Evolutionary conservation across 129 eudicot species (phyloP).

Genomic region (Erigeron canadensis): DNA sequence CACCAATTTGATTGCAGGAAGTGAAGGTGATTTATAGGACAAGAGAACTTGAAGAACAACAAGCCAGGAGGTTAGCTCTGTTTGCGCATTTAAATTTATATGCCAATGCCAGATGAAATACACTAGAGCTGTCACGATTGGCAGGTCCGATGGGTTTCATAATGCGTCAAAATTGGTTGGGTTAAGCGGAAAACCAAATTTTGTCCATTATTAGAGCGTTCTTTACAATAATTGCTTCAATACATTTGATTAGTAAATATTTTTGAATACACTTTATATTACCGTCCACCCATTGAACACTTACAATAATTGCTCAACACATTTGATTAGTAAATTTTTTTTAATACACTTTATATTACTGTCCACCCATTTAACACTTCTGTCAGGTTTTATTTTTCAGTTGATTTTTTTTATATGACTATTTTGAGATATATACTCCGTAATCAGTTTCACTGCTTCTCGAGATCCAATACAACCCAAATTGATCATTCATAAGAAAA

Average conservation of each 20-base stretch:
- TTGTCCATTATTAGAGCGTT: no score
- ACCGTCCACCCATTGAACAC: no score
- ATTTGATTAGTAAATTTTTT: no score
- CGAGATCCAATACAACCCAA: not conserved
- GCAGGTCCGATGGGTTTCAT: not conserved
- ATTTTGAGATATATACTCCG: no score
- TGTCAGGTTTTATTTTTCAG: no score
- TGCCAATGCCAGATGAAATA: not conserved
- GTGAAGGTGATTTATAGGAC: slow-evolving; percentile 61
- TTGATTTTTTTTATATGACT: no score
- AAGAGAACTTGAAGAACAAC: slow-evolving; percentile 58
- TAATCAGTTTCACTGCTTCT: not conserved
- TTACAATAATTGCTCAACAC: no score
- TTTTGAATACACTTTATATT: no score
- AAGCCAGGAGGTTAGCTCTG: slow-evolving; percentile 60
- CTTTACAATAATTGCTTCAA: no score
- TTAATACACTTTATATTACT: no score
- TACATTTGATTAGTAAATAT: no score
- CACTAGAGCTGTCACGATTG: not conserved
- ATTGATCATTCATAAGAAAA: not conserved
- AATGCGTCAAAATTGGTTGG: not conserved
- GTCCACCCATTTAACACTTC: no score
- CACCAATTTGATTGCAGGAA: slow-evolving; percentile 36
- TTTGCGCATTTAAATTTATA: slow-evolving; percentile 15
- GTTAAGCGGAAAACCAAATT: not conserved